These are phyloP conservation scores for Heimioporus punctisporus DNA, from an alignment of 1,284 basidiomycete species.

Conservation along the genomic window DNA sequence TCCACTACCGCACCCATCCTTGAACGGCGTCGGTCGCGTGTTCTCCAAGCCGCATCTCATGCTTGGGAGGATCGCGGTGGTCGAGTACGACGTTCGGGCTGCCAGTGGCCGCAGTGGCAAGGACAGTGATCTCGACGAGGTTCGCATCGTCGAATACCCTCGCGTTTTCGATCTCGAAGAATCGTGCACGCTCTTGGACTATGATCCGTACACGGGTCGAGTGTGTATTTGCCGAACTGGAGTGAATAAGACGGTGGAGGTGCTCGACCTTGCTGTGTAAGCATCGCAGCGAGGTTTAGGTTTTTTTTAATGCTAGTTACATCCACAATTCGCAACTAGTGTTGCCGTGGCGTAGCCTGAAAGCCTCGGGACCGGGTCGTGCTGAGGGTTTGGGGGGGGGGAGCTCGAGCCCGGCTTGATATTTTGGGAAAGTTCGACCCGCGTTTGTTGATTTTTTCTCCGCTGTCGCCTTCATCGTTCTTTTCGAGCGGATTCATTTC, in stretches of 20 bases:
- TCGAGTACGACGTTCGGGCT: slow-evolving; percentile 21
- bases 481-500: no score
- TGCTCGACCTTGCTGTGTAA: slow-evolving; percentile 17
- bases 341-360: no score
- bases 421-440: no score
- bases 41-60: slow-evolving; percentile 2
- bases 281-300: no score
- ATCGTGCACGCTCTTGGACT: slow-evolving; percentile 14
- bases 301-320: no score
- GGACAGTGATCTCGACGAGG: neutral
- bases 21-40: slow-evolving; percentile 13
- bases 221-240: slow-evolving; percentile 10
- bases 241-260: slow-evolving; percentile 9
- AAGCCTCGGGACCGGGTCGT: no score
- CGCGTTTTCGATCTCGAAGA: slow-evolving; percentile 5
- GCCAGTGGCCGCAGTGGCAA: neutral
- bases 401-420: no score
- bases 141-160: slow-evolving; percentile 7
- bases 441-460: no score
- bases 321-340: no score
- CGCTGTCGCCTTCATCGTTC: no score
- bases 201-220: slow-evolving; percentile 23
- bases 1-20: slow-evolving; percentile 10
- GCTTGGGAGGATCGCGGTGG: neutral
- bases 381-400: no score